Base-by-base conservation (phyloP, 2,329 filamentous ascomycete species). In the Onygena corvina region DNA sequence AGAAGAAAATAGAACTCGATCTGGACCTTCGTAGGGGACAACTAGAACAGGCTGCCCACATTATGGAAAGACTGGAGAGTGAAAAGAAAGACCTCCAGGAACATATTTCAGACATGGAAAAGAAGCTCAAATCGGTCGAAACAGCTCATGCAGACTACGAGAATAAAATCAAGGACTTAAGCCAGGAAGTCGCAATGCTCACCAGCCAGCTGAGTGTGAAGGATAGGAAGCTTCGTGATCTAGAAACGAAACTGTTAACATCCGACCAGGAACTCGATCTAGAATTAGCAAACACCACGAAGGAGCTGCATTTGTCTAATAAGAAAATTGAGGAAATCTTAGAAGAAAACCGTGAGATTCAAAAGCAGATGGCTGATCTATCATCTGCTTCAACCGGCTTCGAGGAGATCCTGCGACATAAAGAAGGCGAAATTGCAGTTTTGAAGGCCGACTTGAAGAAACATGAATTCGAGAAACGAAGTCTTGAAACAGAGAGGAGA, bases 381-480 rank as follows among this genome's bases (percentile, higher is more conserved):
- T 92, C 92, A 0, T 81, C 86, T 45, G 95, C 90, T 0, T 94
- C 90, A 0, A 93, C 88, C 0, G 87, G 89, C 61, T 96, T 94
- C 56, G 92, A 98, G 66, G 90, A 96, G 59, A 77, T 96, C 36
- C 84, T 98, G 20, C 79, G 88, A 20, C 83, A 85, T 52, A 98
- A 96, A 64, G 92, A 98, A 62, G 94, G 89, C 64, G 93, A 98
- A 61, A 72, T 98, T 16, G 77, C 83, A 0, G 76, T 96, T 40
- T 75, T 96, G 29, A 86, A 88, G 57, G 80, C 81, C 8, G 92
- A 98, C 63, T 79, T 89, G 54, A 85, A 84, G 63, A 86, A 83
- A 55, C 83, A 84, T 56, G 85, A 94, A 62, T 79, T 81, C 47
- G 89, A 95, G 59, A 84, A 83, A 25, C 81, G 80, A 53, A 75